Percentiles rank a stretch among this genome's conserved stretches.
Conservation (phyloP, 2,329 filamentous ascomycete genomes). For the Pestalotiopsis sp. region DNA sequence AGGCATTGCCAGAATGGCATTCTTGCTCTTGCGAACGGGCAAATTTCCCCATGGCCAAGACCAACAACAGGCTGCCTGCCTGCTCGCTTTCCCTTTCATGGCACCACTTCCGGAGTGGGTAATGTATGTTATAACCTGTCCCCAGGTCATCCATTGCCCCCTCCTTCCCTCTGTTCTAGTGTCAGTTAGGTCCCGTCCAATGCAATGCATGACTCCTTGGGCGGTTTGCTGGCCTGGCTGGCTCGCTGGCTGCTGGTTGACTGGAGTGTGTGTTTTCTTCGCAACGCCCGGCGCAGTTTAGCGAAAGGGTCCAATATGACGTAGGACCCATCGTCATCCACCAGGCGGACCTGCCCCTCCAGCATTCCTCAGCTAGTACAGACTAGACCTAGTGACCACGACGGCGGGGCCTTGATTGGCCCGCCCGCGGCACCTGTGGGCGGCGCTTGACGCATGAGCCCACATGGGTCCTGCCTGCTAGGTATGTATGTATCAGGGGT, state of each 20-base stretch:
- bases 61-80: neutral
- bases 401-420: neutral
- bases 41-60: neutral
- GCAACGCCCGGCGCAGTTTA: neutral
- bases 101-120: neutral
- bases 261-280: neutral
- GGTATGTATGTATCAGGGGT: neutral
- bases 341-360: neutral
- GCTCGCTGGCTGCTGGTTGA: neutral
- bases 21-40: neutral
- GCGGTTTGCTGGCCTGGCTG: neutral
- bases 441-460: constrained; percentile 7
- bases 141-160: neutral
- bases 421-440: neutral
- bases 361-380: neutral
- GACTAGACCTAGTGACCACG: neutral
- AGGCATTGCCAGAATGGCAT: neutral
- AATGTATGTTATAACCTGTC: neutral
- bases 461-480: neutral
- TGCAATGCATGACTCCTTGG: constrained; percentile 10
- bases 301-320: constrained; percentile 10
- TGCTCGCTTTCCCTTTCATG: neutral
- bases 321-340: constrained; percentile 10
- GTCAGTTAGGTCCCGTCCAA: neutral
- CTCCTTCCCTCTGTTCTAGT: neutral